Conservation (phyloP, 2,329 filamentous ascomycete species). For the Penicillium polonicum region DNA sequence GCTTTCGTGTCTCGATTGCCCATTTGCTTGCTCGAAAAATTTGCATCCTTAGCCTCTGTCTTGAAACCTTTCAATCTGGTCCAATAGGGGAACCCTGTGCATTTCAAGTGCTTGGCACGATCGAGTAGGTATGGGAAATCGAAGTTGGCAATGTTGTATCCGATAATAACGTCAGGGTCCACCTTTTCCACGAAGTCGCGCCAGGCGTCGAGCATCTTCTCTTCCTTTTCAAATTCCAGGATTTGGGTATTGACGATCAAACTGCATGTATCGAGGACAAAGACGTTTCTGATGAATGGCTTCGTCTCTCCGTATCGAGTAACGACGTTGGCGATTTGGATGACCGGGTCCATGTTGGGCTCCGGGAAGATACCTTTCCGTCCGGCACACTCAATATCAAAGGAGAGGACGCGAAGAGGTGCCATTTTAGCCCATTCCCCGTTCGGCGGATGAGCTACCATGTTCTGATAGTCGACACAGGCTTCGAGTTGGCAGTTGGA, state of each 20-base stretch:
- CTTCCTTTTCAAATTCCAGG: constrained; percentile 75
- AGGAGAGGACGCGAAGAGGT: constrained; percentile 85
- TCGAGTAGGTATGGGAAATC: constrained; percentile 96
- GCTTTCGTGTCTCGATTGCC: constrained; percentile 91
- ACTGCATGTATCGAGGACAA: constrained; percentile 89
- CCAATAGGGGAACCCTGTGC: constrained; percentile 80
- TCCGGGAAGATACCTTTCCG: constrained; percentile 98
- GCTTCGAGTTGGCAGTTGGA: constrained; percentile 98
- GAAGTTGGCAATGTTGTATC: constrained; percentile 98
- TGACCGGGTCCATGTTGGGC: constrained; percentile 85
- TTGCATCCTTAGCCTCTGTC: constrained; percentile 74
- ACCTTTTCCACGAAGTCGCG: constrained; percentile 83
- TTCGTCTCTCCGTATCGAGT: constrained; percentile 93
- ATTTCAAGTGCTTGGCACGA: constrained; percentile 79
- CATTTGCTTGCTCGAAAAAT: constrained; percentile 97
- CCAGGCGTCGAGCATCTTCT: constrained; percentile 90
- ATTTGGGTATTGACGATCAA: constrained; percentile 94
- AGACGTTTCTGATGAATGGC: constrained; percentile 93
- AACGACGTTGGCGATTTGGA: constrained; percentile 96
- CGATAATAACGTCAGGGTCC: constrained; percentile 95
- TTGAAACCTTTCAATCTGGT: constrained; percentile 69
- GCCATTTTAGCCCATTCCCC: constrained; percentile 99
- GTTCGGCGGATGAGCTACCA: constrained; percentile 82
- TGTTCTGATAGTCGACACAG: constrained; percentile 73
- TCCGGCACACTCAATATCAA: constrained; percentile 98